Base-by-base conservation (phyloP, 306 rosid species). In the Lithocarpus polystachyus region DNA sequence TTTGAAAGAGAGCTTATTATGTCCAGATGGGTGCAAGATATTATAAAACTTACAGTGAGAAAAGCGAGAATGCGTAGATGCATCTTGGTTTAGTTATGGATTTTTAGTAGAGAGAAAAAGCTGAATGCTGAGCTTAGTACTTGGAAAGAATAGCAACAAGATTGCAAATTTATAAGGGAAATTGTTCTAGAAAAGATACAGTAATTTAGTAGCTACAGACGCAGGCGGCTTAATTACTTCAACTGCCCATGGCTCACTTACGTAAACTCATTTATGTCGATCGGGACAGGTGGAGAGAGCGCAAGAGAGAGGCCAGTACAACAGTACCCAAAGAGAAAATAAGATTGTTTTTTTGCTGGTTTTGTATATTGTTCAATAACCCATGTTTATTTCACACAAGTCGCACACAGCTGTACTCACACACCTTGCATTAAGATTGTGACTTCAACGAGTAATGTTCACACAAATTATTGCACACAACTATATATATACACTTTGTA, bases 231-330 rank as follows among this genome's bases (percentile, higher is more conserved):
- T 79, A 75, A 81, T 81, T 78, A 77, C 89, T 51, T 80, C 91
- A 91, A 89, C 94, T 88, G 92, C 79, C 89, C 56, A 56, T 6
- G 83, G 57, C 85, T 84, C 82, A 2, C 81, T 84, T 8, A 37
- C 82, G 56, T 3, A 73, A 52, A 24, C 37, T 65, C 71, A 75
- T 37, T 78, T 24, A 81, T 76, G 74, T 78, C 73, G 48, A 17
- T 45, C 69, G 81, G 84, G 85, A 80, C 84, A 79, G 83, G 85
- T 79, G 85, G 80, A 28, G 60, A 20, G 12, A 61, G 80, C 45
- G 2, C 29, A 17, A 73, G 72, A 45, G 55, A 4, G 75, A 40
- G 45, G 71, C 2, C 17, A 57, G 55, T 54, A 24, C 8, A 61
- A 56, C 45, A 33, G 43, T 37, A 18, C 20, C 15, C 24, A 6